Base-by-base conservation (phyloP, 2,329 filamentous ascomycete species). In the Juglanconis juglandina region DNA sequence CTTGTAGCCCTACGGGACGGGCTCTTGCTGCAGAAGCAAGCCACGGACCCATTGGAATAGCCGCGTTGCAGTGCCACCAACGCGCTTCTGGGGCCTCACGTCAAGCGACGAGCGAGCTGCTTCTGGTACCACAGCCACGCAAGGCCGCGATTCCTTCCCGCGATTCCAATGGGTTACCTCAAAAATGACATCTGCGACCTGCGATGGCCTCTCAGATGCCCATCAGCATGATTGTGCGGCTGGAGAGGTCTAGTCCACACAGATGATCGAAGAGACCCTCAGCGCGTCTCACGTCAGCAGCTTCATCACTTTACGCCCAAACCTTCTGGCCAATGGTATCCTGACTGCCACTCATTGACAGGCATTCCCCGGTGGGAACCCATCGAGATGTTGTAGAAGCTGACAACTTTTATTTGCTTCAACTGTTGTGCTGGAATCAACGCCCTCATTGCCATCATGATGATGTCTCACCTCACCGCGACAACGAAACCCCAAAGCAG, bases 281-380 rank as follows among this genome's bases (percentile, higher is more conserved):
- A 52, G 34, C 17, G 14, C 34, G 54, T 58, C 61, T 63, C 61
- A 63, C 61, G 61, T 63, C 61, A 63, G 58, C 61, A 50, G 37
- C 54, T 58, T 17, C 52, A 56, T 56, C 52, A 61, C 39, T 44
- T 42, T 51, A 53, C 33, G 41, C 52, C 8, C 44, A 50, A 13
- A 35, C 14, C n/a, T 44, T 42, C 34, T 24, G 33, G 3, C 44
- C 46, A 48, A 48, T 3, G 3, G 39, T 39, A 30, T 49, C 13
- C 32, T 30, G 17, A n/a, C 17, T 32, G 8, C 13, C 8, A 34
- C 14, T 3, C 9, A 37, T 10, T 13, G 8, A 30, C 39, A 42
- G 17, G 33, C 42, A 49, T 35, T 8, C 14, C 30, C 49, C 24
- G 46, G 30, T 35, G 49, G 33, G 34, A 30, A 41, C 33, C 37